These are phyloP conservation scores for Fomitiporia mediterranea DNA, from an alignment of 1,284 basidiomycete genomes.

Conservation along the genomic window DNA sequence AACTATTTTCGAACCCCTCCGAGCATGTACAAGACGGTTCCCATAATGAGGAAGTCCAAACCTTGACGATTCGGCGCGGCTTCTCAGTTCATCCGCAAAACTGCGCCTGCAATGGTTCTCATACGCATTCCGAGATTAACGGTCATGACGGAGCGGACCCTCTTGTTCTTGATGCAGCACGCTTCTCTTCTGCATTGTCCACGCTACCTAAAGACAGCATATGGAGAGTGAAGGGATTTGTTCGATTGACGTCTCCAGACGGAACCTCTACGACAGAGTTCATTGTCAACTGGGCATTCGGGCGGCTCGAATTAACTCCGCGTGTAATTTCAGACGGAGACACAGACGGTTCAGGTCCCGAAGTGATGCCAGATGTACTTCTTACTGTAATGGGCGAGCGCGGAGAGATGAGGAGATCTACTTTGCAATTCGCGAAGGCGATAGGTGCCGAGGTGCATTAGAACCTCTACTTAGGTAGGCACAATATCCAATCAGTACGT, in stretches of 20 bases:
- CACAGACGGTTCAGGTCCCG: constrained; percentile 24
- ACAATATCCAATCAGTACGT: no score
- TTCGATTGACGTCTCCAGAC: constrained; percentile 33
- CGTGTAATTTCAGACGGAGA: constrained; percentile 26
- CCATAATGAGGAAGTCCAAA: constrained; percentile 83
- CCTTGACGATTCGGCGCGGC: constrained; percentile 55
- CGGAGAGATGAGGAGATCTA: constrained; percentile 66
- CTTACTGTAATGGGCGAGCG: constrained; percentile 87
- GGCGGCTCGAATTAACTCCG: constrained; percentile 66
- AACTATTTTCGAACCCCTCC: constrained; percentile 48
- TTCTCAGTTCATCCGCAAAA: constrained; percentile 28
- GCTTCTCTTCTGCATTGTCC: constrained; percentile 36
- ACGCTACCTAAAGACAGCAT: constrained; percentile 60
- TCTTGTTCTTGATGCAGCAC: constrained; percentile 13
- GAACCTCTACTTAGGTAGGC: no score
- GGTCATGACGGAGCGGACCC: constrained; percentile 20
- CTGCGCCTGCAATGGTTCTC: constrained; percentile 26
- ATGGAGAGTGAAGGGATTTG: constrained; percentile 82
- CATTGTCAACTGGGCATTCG: constrained; percentile 91
- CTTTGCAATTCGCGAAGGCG: constrained; percentile 50
- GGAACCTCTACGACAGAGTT: not conserved
- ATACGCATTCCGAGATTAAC: constrained; percentile 25
- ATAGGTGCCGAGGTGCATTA: constrained; percentile 37
- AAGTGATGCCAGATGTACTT: constrained; percentile 38
- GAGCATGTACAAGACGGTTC: constrained; percentile 27